A percentile compares a stretch with the other conserved stretches of the same genome.
These are phyloP conservation scores for Ajuga reptans DNA, from an alignment of 305 asterid genomes.

Conservation along the genomic window DNA sequence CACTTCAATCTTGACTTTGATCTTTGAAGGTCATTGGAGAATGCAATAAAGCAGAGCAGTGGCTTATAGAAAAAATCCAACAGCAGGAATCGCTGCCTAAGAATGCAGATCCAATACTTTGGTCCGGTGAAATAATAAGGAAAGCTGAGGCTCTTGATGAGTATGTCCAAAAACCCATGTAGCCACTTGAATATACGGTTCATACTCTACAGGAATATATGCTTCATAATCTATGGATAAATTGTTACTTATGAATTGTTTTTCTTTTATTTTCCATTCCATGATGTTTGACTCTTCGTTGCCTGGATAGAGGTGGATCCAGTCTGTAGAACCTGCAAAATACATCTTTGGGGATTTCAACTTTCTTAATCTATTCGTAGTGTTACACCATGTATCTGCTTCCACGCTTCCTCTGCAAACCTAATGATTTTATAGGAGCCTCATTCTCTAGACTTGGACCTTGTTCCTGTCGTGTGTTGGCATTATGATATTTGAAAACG, in stretches of 20 bases:
- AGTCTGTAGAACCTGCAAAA: not conserved
- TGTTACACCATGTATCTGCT: not conserved
- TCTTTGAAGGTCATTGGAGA: conserved; percentile 54
- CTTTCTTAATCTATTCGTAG: not conserved
- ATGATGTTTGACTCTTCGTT: not conserved
- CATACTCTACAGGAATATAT: conserved; percentile 9
- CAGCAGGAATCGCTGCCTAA: conserved; percentile 73
- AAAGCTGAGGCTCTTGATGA: conserved; percentile 55
- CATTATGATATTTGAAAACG: not conserved
- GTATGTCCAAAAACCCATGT: conserved; percentile 44
- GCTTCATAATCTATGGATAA: conserved; percentile 1
- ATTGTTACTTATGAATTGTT: not conserved
- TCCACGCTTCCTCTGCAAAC: not conserved
- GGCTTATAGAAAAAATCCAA: conserved; percentile 67
- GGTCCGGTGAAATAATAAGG: conserved; percentile 60
- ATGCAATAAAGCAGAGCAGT: conserved; percentile 71
- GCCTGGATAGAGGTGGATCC: not conserved
- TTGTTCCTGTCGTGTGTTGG: not conserved
- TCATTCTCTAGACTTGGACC: not conserved
- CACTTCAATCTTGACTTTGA: conserved; percentile 7
- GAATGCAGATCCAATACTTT: conserved; percentile 66
- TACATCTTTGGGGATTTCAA: not conserved
- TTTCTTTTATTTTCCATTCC: not conserved
- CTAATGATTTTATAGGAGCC: not conserved
- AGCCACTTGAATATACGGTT: conserved; percentile 8